Conservation (phyloP, 495 filamentous ascomycete species). For the Letharia columbiana region DNA sequence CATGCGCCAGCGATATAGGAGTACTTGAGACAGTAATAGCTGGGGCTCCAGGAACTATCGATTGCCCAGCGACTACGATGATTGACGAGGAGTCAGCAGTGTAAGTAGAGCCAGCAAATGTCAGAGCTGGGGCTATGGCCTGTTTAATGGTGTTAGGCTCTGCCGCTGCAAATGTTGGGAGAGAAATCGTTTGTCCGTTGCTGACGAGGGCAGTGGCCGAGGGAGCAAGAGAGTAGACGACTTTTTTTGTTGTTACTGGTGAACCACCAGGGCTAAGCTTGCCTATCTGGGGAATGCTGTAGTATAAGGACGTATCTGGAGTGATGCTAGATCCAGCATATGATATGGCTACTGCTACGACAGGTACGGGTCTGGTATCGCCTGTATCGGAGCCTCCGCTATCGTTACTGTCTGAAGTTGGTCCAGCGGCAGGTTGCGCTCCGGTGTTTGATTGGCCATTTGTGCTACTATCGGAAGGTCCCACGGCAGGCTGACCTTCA, state of each 20-base stretch:
- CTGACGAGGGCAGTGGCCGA: background rate
- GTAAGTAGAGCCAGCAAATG: slow-evolving; percentile 8
- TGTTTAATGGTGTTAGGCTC: background rate
- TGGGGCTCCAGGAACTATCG: slow-evolving; percentile 1
- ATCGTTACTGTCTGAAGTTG: background rate
- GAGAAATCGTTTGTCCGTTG: background rate
- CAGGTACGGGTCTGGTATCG: background rate
- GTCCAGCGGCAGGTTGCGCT: background rate
- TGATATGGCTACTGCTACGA: background rate
- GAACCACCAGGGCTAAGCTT: background rate
- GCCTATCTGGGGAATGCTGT: background rate
- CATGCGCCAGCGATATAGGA: slow-evolving; percentile 11
- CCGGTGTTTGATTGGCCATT: background rate
- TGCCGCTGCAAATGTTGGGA: background rate
- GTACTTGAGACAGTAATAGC: slow-evolving; percentile 15
- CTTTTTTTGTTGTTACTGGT: background rate
- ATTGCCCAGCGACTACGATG: slow-evolving; percentile 9
- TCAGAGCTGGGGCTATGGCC: slow-evolving; percentile 5
- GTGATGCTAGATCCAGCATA: background rate
- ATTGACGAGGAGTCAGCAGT: slow-evolving; percentile 8
- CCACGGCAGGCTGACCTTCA: background rate
- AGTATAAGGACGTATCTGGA: background rate
- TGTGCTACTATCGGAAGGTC: background rate
- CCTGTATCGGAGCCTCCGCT: background rate
- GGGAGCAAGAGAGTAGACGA: background rate